Evolutionary conservation across 2,329 filamentous ascomycete species (phyloP), one percentile per base, ranked within the genome.

Genomic region (Cladophialophora carrionii): DNA sequence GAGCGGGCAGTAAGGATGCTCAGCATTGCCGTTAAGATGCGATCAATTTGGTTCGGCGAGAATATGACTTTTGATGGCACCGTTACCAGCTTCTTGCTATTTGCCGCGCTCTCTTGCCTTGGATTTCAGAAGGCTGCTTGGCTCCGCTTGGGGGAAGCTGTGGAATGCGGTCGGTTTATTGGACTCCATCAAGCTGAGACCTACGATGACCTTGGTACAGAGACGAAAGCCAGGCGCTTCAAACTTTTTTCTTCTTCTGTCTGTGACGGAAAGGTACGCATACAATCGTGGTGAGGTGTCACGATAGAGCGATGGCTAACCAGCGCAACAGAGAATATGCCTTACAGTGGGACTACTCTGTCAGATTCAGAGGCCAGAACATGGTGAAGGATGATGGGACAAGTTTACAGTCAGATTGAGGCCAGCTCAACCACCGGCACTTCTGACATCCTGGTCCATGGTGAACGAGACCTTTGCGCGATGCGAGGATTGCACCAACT

Each of bases 281-380:
- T 10, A 6, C 17, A 9, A 5, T n/a, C 12, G 24, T 7, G 17
- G 3, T 6, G 26, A 49, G 12, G 5, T 29, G 20, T 49, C 41
- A 32, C 14, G 12, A 41, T 17, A 12, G 6, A 20, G 17, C 17
- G 17, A 12, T 59, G 56, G 32, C 41, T 29, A 8, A 20, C 14
- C 14, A 2, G 56, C 43, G 17, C 17, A 46, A 37, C 20, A 54
- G 52, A 34, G 59, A 51, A 17, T 55, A 62, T 22, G 59, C 59
- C 32, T 26, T 62, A 6, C 59, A 62, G 24, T 22, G 59, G 31
- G 56, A 56, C 34, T 49, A 62, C 26, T 37, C 41, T 14, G 56
- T 62, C 49, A 62, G 59, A 20, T 62, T 62, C 49, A 55, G 24
- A 14, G 59, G 59, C 7, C 59, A 62, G 51, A 53, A 37, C 24